These are phyloP conservation scores for Yarrowia keelungensis DNA, from an alignment of 805 yeast species.

Conservation along the genomic window DNA sequence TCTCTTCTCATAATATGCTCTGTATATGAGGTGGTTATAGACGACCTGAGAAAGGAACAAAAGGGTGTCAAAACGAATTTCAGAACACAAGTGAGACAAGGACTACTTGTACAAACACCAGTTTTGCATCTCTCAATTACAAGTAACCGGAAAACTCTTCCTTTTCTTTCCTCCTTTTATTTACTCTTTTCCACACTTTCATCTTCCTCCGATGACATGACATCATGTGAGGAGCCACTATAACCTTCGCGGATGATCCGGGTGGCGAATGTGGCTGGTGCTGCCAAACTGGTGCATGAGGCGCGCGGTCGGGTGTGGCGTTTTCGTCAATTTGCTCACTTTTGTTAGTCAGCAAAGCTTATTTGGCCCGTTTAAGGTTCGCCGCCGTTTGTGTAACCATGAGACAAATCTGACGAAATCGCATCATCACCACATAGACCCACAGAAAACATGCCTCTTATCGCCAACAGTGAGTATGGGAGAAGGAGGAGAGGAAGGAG, in stretches of 20 bases:
- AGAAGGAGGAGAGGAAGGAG: no score
- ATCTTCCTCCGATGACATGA: no score
- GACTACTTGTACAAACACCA: no score
- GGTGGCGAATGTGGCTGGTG: slow-evolving; percentile 25
- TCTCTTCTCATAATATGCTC: background rate
- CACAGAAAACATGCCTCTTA: slow-evolving; percentile 26
- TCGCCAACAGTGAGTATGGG: slow-evolving; percentile 30
- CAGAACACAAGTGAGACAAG: no score
- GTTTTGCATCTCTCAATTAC: no score
- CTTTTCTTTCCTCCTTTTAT: background rate
- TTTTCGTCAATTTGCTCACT: slow-evolving; percentile 7
- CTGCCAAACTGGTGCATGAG: background rate
- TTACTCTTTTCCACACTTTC: no score
- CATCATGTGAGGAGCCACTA: background rate
- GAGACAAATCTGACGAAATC: slow-evolving; percentile 10
- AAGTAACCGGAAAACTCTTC: no score
- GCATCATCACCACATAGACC: slow-evolving; percentile 9
- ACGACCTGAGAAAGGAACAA: no score
- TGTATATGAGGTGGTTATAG: background rate
- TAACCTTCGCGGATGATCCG: background rate
- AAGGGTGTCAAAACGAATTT: no score
- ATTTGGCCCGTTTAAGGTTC: background rate
- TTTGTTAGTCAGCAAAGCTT: slow-evolving; percentile 17
- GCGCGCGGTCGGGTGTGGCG: background rate
- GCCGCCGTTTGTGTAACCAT: slow-evolving; percentile 15